Evolutionary conservation across 441 rosid species (phyloP), one percentile per base, ranked within the genome.

Genomic region (Iberis amara): DNA sequence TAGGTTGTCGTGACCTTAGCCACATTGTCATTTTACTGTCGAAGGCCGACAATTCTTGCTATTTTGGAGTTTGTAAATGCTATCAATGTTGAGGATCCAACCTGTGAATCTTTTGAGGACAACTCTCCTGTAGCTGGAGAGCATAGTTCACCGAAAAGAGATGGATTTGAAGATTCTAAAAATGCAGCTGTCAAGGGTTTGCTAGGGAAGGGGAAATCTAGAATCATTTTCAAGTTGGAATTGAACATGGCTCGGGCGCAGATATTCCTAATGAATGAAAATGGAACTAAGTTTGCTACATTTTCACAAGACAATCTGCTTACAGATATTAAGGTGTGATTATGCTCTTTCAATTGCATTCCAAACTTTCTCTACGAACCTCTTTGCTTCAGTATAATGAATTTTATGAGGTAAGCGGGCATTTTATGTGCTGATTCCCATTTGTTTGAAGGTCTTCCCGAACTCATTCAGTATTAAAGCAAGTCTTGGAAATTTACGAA

Each of bases 21-120:
- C 58, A 89, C 97, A 5, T 66, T 94, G 59, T 85, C 89, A 28
- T 89, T 94, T 76, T 89, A 76, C 80, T 94, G 99, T 58, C 95
- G 95, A 45, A 80, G 99, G 73, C 95, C 86, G 33, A 94, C 99
- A 52, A 77, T 94, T 69, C 76, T 89, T 75, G 99, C 99, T 40
- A 74, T 94, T 62, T 76, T 89, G 89, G 91, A 94, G 51, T 89
- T 94, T 77, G 82, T 78, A 32, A 76, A 77, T 76, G 86, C 96
- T 41, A 74, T 89, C 48, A 82, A 65, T 64, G 65, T 69, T n/a
- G 79, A 86, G 53, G 87, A 82, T 62, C 85, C 76, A 59, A 79
- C 71, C 48, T 59, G 65, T 64, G 86, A 78, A 65, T 72, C 81
- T 68, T 72, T 72, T 62, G 72, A 64, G 56, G 96, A 79, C 59